Evolutionary conservation across 2,329 filamentous ascomycete genomes (phyloP), one percentile per base, ranked within the genome.

Genomic region (Triangularia setosa): DNA sequence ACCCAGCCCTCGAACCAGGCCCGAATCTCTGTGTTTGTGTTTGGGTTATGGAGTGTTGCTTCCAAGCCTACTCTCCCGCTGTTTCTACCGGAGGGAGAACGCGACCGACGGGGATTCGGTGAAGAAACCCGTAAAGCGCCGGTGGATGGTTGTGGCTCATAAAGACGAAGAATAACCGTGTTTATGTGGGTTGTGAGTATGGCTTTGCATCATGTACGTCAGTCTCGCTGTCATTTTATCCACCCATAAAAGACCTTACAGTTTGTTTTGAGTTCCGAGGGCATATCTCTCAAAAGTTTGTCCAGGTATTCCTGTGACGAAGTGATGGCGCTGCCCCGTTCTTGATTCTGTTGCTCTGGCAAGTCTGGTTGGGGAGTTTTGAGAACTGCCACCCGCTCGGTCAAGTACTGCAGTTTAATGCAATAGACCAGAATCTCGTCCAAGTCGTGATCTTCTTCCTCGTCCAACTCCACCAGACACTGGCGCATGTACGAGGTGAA

Each of bases 401-500:
- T 80, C 18, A 87, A 70, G 21, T 80, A 77, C 68, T 85, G 82
- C 1, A 84, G 75, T 0, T 79, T 78, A 6, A 85, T 75, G 0
- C 85, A 73, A 11, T 81, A 76, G 0, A 82, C 75, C 1, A 85
- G 74, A 1, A 78, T 75, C 0, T 71, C 63, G 59, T 87, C 85
- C 0, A 79, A 80, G 7, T 81, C 75, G 61, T 77, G 79, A 61
- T 86, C 83, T 5, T 69, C 69, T 0, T 73, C 71, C 0, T 77
- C 71, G 23, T 83, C 77, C 0, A 87, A 72, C 2, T 81, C 75
- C 2, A 73, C 73, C 4, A 85, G 70, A 59, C 83, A 86, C 60
- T 82, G 78, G 11, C 83, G 79, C 1, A 84, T 76, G 62, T 87
- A 86, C 4, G 75, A 74, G 0, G 82, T 82, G 60, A 81, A 86